Percentiles rank a stretch among this genome's conserved stretches.
phyloP scores from a whole-genome alignment of 2,329 filamentous ascomycete species.

The Sporothrix pallida region DNA sequence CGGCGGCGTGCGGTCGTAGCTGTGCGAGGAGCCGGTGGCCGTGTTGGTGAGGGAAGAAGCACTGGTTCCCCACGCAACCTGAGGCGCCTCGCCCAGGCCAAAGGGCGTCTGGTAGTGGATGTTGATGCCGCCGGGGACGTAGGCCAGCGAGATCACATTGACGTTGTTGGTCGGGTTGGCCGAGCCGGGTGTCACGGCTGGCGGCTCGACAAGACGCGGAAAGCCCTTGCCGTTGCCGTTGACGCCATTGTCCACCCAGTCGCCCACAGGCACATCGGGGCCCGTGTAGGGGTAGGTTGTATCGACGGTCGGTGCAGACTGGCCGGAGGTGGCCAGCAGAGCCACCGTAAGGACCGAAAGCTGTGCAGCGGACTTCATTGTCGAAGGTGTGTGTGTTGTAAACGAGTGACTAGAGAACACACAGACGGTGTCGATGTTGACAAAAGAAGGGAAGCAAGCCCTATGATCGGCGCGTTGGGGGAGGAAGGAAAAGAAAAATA shows the following conservation, averaged over 20 bases:
- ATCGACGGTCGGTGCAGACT: conserved; percentile 44
- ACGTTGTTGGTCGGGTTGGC: conserved; percentile 56
- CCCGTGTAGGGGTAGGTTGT: conserved; percentile 55
- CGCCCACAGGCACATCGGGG: conserved; percentile 55
- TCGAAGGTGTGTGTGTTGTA: neutral
- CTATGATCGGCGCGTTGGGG: conserved; percentile 18
- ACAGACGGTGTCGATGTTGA: too few species aligned
- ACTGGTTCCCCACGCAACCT: conserved; percentile 52
- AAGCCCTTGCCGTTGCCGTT: conserved; percentile 61
- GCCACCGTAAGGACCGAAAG: conserved; percentile 25
- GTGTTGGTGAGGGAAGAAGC: conserved; percentile 45
- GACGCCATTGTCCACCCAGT: conserved; percentile 57
- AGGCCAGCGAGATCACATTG: conserved; percentile 58
- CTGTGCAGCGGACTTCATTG: conserved; percentile 37
- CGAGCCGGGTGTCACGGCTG: conserved; percentile 54
- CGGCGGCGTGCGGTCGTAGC: conserved; percentile 57
- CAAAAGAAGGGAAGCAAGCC: neutral
- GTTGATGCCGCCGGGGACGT: conserved; percentile 56
- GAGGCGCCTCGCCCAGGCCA: conserved; percentile 53
- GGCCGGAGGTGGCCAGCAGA: conserved; percentile 25
- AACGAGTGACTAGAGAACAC: neutral
- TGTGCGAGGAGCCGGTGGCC: conserved; percentile 49
- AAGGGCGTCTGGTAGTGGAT: conserved; percentile 61
- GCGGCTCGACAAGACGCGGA: conserved; percentile 55
- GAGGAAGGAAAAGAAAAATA: neutral